Evolutionary conservation across 2,329 filamentous ascomycete genomes (phyloP), one percentile per base, ranked within the genome.

Genomic region (Ilyonectria mors-panacis): DNA sequence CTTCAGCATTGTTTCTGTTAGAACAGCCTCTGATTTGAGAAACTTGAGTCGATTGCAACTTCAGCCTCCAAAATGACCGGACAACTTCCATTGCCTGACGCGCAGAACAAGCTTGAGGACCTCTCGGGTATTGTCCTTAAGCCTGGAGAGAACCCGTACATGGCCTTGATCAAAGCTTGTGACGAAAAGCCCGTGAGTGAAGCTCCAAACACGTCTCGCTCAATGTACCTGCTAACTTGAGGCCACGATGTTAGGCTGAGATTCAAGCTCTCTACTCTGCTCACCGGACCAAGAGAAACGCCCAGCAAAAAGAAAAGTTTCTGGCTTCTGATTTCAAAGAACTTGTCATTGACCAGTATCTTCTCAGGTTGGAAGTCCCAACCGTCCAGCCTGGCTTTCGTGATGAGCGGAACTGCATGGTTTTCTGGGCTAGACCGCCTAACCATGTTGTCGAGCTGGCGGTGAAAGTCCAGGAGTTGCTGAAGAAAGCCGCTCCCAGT

Each of bases 361-460:
- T 98, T 1, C 83, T 91, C 56, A 91, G 91, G 62, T 82, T 97
- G 35, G 87, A 92, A 71, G 86, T 91, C 48, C 87, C 87, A 1
- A 80, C 86, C 1, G 81, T 91, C 39, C 87, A 93, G 69, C 91
- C 90, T 1, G 89, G 88, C 1, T 97, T 92, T 77, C 79, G 85
- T 58, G 95, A 98, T 78, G 88, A 89, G 47, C 86, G 95, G 45
- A 87, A 97, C 76, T 97, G 95, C 77, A 85, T 98, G 12, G 93
- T 94, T 1, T 91, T 98, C 77, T 98, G 94, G 94, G 94, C 93
- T 4, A 87, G 95, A 7, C 95, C 95, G 17, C 93, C 95, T 1
- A 81, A 88, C 51, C 89, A 92, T 72, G 85, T 98, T 19, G 85
- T 92, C 51, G 82, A 86, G 21, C 81, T 98, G 65, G 89, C 95